These are phyloP conservation scores for Cutaneotrichosporon sp. DNA, from an alignment of 1,284 basidiomycete species.

Conservation along the genomic window DNA sequence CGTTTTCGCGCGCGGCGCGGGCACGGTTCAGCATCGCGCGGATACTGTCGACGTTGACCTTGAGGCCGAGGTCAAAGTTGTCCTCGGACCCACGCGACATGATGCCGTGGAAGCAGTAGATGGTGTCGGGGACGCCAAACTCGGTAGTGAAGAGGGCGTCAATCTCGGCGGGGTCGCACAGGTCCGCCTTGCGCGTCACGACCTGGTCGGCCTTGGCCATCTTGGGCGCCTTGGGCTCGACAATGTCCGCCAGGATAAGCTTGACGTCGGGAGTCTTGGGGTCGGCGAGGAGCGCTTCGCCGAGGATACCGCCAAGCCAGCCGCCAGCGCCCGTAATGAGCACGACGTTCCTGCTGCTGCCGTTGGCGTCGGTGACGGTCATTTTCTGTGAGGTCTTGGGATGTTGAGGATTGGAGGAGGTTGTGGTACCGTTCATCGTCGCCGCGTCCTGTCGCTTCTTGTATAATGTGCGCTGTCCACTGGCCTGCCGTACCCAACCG, in stretches of 20 bases:
- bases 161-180: slow-evolving; percentile 51
- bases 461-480: background rate
- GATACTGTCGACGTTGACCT: slow-evolving; percentile 61
- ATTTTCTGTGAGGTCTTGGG: slow-evolving; percentile 3
- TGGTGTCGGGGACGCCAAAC: slow-evolving; percentile 38
- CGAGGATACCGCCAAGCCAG: slow-evolving; percentile 44
- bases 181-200: slow-evolving; percentile 53
- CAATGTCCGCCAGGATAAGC: slow-evolving; percentile 47
- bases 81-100: slow-evolving; percentile 61
- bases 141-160: slow-evolving; percentile 48
- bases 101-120: slow-evolving; percentile 60
- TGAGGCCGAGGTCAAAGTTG: slow-evolving; percentile 58
- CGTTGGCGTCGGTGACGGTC: slow-evolving; percentile 12
- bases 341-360: slow-evolving; percentile 25
- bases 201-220: slow-evolving; percentile 35
- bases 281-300: slow-evolving; percentile 36
- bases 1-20: slow-evolving; percentile 21
- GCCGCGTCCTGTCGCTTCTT: background rate
- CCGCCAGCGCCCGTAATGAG: slow-evolving; percentile 43
- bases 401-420: background rate
- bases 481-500: background rate
- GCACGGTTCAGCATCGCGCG: slow-evolving; percentile 54
- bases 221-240: slow-evolving; percentile 52
- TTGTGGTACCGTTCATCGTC: background rate
- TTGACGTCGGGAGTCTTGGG: slow-evolving; percentile 38